Percentiles rank a stretch among this genome's conserved stretches.
These are phyloP conservation scores for Avena eriantha DNA, from an alignment of 176 grass and related monocot genomes.

Conservation along the genomic window DNA sequence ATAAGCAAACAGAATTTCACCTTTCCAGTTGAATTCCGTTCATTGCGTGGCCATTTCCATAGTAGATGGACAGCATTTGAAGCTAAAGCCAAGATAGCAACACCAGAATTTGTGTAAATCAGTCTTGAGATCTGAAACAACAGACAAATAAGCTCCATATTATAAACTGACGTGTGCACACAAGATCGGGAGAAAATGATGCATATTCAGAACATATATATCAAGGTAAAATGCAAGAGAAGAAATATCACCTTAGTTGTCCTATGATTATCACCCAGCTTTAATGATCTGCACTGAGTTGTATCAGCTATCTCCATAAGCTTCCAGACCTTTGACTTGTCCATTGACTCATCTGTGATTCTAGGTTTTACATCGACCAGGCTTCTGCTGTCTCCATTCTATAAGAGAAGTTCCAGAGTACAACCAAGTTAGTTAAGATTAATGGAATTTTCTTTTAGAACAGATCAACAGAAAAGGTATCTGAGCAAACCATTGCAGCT, in stretches of 20 bases:
- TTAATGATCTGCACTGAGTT: conserved; percentile 88
- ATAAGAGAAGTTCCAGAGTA: conserved; percentile 29
- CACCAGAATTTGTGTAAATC: conserved; percentile 97
- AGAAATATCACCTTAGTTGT: conserved; percentile 77
- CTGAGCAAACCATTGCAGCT: conserved; percentile 68
- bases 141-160: not conserved
- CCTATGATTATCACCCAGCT: conserved; percentile 79
- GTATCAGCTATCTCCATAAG: conserved; percentile 90
- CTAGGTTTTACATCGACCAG: conserved; percentile 94
- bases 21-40: conserved; percentile 86
- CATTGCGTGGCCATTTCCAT: conserved; percentile 98
- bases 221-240: not conserved
- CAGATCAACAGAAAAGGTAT: conserved; percentile 33
- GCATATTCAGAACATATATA: conserved; percentile 5
- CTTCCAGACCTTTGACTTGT: conserved; percentile 98
- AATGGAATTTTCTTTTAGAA: conserved; percentile 31
- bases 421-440: conserved; percentile 34
- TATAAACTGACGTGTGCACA: not conserved
- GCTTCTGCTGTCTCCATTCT: conserved; percentile 95
- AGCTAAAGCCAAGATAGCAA: conserved; percentile 90
- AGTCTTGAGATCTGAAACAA: conserved; percentile 85
- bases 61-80: conserved; percentile 95
- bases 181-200: not conserved
- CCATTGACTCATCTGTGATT: conserved; percentile 81
- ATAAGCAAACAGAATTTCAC: conserved; percentile 48